Conservation (phyloP, 768 basidiomycete species). For the Suillus cothurnatus region DNA sequence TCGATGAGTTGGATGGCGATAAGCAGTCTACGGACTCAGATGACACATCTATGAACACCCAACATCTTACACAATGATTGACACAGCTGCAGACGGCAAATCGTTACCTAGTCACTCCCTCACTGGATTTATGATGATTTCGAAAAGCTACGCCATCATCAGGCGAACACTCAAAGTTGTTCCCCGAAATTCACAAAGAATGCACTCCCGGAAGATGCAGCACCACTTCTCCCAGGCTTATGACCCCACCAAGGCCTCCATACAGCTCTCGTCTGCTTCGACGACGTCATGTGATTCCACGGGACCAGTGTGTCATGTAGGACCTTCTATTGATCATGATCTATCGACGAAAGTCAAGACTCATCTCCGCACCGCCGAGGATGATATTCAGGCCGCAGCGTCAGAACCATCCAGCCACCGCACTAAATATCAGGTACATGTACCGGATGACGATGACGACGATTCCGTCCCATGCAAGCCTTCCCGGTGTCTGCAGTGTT, state of each 20-base stretch:
- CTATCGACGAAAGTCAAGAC: neutral
- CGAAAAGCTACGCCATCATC: neutral
- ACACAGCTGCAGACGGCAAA: too few species aligned
- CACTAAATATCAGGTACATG: neutral
- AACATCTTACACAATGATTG: neutral
- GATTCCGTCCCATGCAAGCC: neutral
- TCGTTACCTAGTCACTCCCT: neutral
- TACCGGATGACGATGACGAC: neutral
- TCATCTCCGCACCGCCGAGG: neutral
- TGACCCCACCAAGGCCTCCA: too few species aligned
- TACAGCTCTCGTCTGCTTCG: neutral
- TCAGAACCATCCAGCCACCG: neutral
- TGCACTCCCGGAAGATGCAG: neutral
- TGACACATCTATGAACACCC: neutral
- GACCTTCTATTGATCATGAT: neutral
- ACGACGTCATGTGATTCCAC: neutral
- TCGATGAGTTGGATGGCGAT: neutral
- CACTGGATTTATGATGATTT: neutral
- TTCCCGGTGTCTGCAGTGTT: neutral
- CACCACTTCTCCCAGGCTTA: conserved; percentile 1
- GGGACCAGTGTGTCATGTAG: neutral
- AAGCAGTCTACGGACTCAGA: neutral
- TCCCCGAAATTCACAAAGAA: neutral
- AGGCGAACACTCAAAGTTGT: neutral
- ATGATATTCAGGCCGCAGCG: neutral